phyloP scores from a whole-genome alignment of 805 yeast species.

The Hanseniaspora clermontiae region DNA sequence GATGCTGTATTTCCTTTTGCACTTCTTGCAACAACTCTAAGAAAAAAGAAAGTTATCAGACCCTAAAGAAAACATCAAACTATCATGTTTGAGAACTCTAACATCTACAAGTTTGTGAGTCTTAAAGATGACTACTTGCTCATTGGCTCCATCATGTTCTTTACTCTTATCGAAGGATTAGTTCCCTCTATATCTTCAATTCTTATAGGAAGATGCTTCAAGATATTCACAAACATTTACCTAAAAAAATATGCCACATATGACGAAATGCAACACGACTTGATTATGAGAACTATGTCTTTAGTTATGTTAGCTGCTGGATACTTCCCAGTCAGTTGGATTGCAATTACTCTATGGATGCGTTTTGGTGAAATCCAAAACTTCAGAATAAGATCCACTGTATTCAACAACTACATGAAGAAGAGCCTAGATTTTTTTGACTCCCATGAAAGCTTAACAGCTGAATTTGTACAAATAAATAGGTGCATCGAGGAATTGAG shows the following conservation, averaged over 20 bases:
- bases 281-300: slow-evolving; percentile 31
- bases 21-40: not conserved
- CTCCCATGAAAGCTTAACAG: slow-evolving; percentile 39
- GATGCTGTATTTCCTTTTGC: not conserved
- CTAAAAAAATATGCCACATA: slow-evolving; percentile 25
- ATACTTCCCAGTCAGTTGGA: slow-evolving; percentile 36
- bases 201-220: slow-evolving; percentile 54
- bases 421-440: slow-evolving; percentile 53
- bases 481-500: slow-evolving; percentile 65
- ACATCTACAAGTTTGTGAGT: slow-evolving; percentile 21
- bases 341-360: slow-evolving; percentile 51
- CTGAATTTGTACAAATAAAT: slow-evolving; percentile 52
- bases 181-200: slow-evolving; percentile 52
- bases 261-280: slow-evolving; percentile 28
- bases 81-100: not conserved
- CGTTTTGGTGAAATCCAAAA: slow-evolving; percentile 61
- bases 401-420: slow-evolving; percentile 36
- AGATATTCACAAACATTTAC: slow-evolving; percentile 29
- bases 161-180: slow-evolving; percentile 42
- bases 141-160: slow-evolving; percentile 23
- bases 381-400: slow-evolving; percentile 36
- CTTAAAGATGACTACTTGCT: slow-evolving; percentile 20
- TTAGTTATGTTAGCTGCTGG: slow-evolving; percentile 38
- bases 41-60: not conserved
- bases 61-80: not conserved